Base-by-base conservation (phyloP, 305 asterid genomes). In the Fraxinus nigra region DNA sequence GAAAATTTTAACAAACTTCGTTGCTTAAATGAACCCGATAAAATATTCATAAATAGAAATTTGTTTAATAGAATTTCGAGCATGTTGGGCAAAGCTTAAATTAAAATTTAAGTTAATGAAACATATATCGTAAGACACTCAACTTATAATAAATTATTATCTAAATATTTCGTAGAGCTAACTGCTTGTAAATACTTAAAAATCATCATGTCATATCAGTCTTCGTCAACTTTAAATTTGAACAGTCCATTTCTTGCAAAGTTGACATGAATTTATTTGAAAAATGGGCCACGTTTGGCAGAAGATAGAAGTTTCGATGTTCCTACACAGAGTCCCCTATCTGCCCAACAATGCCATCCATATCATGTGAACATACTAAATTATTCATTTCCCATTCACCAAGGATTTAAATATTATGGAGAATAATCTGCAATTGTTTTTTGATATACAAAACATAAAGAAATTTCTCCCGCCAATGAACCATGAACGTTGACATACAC, bases 261-360 rank as follows among this genome's bases (percentile, higher is more conserved):
- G 54, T 84, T 74, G 82, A 75, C 75, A 69, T n/a, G 77, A 78
- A 56, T 70, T 11, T 77, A 14, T 61, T 46, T 51, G 0, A 75
- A 70, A 70, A 79, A 59, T 38, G 56, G 54, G 20, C 46, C 81
- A n/a, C 35, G 43, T 80, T 76, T 81, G 82, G 84, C 79, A 79
- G 79, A 28, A 3, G n/a, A 67, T 40, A 43, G 72, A 56, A 80
- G 85, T 77, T 87, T 82, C 93, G 86, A 79, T 74, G 86, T 78
- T 80, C 86, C 86, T 84, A 87, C 92, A 81, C 82, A 67, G 82
- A 86, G 88, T 86, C 79, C 81, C 92, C 89, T 84, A 59, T 73
- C 88, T 40, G 77, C 88, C 89, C 87, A 84, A 83, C 91, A 86
- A 20, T 10, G 26, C 86, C 80, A 37, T n/a, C 78, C 84, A 73